phyloP scores from a whole-genome alignment of 1,284 basidiomycete species.

The Rhodotorula glutinis region DNA sequence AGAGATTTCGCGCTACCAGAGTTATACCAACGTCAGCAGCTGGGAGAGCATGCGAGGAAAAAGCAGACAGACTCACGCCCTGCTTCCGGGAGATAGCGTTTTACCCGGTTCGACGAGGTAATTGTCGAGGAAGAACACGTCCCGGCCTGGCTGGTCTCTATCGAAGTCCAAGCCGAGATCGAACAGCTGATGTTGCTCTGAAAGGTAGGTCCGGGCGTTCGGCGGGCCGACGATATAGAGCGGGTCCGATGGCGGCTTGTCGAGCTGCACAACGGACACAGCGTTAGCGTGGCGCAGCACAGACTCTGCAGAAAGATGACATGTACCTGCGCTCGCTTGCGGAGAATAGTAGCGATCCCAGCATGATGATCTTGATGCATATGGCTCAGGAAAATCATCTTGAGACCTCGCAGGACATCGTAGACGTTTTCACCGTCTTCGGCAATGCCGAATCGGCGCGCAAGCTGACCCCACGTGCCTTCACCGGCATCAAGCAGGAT shows the following conservation, averaged over 20 bases:
- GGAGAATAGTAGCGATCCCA: constrained; percentile 71
- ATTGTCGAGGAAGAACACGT: constrained; percentile 35
- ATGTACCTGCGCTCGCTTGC: constrained; percentile 67
- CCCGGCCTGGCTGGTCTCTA: constrained; percentile 1
- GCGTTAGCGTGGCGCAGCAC: not conserved
- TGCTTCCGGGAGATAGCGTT: not conserved
- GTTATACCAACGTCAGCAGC: no score
- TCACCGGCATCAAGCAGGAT: constrained; percentile 87
- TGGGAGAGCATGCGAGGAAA: no score
- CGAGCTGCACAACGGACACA: constrained; percentile 7
- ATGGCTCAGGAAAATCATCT: constrained; percentile 82
- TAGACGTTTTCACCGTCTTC: constrained; percentile 21
- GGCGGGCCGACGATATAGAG: constrained; percentile 38
- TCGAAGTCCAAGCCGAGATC: constrained; percentile 44
- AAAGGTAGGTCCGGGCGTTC: constrained; percentile 32
- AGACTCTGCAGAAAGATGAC: not conserved
- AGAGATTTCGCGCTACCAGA: not conserved
- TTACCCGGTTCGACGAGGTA: constrained; percentile 28
- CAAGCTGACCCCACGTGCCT: constrained; percentile 84
- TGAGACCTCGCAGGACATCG: constrained; percentile 63
- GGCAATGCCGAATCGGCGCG: constrained; percentile 67
- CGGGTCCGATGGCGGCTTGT: constrained; percentile 12
- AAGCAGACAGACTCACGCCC: no score
- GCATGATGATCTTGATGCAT: constrained; percentile 91
- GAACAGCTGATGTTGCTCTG: constrained; percentile 37